phyloP scores from a whole-genome alignment of 2,329 filamentous ascomycete species.

The Nectriaceae sp. region DNA sequence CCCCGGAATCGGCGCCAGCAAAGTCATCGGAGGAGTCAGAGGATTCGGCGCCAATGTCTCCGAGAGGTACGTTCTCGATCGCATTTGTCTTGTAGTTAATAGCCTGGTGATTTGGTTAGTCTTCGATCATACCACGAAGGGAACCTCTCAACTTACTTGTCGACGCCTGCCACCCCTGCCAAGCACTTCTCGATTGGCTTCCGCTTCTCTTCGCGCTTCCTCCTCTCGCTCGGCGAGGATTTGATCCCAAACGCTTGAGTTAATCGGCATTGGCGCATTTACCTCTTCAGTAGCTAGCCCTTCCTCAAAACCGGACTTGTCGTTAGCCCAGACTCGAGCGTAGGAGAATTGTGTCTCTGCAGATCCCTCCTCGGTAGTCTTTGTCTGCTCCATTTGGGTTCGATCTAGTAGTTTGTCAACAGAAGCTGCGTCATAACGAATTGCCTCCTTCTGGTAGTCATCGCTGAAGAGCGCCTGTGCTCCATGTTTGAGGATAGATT shows the following conservation, averaged over 20 bases:
- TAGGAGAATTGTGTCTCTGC: constrained; percentile 85
- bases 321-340: constrained; percentile 89
- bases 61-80: constrained; percentile 19
- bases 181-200: constrained; percentile 69
- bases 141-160: constrained; percentile 28
- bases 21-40: constrained; percentile 39
- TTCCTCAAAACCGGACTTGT: constrained; percentile 67
- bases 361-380: constrained; percentile 60
- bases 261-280: constrained; percentile 56
- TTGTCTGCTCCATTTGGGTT: constrained; percentile 74
- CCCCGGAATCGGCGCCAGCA: constrained; percentile 29
- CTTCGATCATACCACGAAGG: neutral
- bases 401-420: constrained; percentile 93
- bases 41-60: constrained; percentile 28
- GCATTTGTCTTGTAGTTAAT: constrained; percentile 38
- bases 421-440: constrained; percentile 77
- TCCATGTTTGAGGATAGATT: constrained; percentile 85
- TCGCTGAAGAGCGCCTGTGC: constrained; percentile 85
- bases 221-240: constrained; percentile 84
- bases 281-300: constrained; percentile 55
- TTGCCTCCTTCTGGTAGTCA: constrained; percentile 67
- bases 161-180: constrained; percentile 82
- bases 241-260: constrained; percentile 81
- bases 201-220: constrained; percentile 72
- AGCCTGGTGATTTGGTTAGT: constrained; percentile 21